Evolutionary conservation across 306 rosid species (phyloP).

Genomic region (Geum urbanum): DNA sequence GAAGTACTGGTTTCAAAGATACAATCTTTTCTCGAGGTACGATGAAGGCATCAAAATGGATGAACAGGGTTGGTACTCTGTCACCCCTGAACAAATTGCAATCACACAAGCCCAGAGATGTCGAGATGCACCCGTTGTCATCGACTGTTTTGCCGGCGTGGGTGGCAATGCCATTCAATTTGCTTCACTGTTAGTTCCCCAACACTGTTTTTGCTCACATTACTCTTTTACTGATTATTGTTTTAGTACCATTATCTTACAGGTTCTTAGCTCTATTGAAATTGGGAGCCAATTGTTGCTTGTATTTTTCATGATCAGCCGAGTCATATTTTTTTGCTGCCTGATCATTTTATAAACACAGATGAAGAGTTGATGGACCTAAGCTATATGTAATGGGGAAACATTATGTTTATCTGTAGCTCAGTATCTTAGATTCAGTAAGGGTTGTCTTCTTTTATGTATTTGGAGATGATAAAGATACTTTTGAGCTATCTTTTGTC

Average conservation of each 20-base stretch:
- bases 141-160: conserved; percentile 36
- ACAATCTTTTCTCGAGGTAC: conserved; percentile 30
- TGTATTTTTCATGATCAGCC: not conserved
- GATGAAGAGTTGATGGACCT: not conserved
- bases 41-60: conserved; percentile 38
- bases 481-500: not conserved
- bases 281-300: not conserved
- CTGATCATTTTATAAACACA: not conserved
- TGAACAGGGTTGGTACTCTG: conserved; percentile 39
- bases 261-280: not conserved
- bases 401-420: not conserved
- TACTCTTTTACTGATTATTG: not conserved
- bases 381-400: not conserved
- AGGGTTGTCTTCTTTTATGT: not conserved
- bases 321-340: not conserved
- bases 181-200: conserved; percentile 23
- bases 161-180: conserved; percentile 40
- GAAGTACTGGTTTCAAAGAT: conserved; percentile 38
- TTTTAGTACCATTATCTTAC: not conserved
- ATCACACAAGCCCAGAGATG: conserved; percentile 32
- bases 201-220: not conserved
- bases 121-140: conserved; percentile 18
- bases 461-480: not conserved
- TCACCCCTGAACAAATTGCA: conserved; percentile 39
- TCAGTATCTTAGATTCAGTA: not conserved